Evolutionary conservation across 2,329 filamentous ascomycete species (phyloP).

Genomic region (Cercospora beticola): DNA sequence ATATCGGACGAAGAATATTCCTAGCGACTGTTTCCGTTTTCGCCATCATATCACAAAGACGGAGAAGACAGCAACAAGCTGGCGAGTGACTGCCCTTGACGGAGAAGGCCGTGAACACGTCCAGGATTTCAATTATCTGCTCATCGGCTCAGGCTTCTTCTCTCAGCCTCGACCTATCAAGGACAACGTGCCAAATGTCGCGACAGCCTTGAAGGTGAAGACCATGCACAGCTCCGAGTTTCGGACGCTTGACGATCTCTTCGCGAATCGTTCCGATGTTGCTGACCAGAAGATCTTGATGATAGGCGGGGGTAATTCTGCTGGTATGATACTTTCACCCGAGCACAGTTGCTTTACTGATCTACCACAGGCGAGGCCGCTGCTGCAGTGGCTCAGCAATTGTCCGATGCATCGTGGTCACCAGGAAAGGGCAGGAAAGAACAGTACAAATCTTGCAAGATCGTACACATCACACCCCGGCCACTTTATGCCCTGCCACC

Average conservation of each 20-base stretch:
- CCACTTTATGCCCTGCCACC: conserved; percentile 71
- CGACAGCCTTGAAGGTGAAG: conserved; percentile 35
- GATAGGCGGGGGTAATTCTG: conserved; percentile 80
- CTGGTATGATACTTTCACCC: conserved; percentile 34
- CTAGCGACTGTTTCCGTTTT: conserved; percentile 51
- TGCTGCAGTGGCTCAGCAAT: conserved; percentile 66
- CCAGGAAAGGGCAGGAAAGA: conserved; percentile 39
- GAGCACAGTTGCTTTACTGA: background rate
- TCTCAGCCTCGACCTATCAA: conserved; percentile 59
- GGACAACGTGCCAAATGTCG: conserved; percentile 43
- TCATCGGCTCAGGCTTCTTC: conserved; percentile 77
- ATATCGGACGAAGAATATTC: conserved; percentile 62
- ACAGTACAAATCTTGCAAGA: conserved; percentile 46
- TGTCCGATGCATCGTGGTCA: conserved; percentile 63
- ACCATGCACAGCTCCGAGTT: conserved; percentile 69
- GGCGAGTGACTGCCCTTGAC: conserved; percentile 28
- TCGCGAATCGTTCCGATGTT: conserved; percentile 14
- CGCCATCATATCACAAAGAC: conserved; percentile 25
- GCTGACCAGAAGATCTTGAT: conserved; percentile 65
- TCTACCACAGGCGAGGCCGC: conserved; percentile 63
- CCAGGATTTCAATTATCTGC: conserved; percentile 64
- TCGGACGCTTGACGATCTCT: conserved; percentile 50
- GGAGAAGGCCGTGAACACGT: conserved; percentile 20
- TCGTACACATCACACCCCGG: conserved; percentile 68
- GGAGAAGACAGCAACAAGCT: conserved; percentile 14